Conservation (phyloP, 1,284 basidiomycete genomes). For the Rhodotorula sp. region DNA sequence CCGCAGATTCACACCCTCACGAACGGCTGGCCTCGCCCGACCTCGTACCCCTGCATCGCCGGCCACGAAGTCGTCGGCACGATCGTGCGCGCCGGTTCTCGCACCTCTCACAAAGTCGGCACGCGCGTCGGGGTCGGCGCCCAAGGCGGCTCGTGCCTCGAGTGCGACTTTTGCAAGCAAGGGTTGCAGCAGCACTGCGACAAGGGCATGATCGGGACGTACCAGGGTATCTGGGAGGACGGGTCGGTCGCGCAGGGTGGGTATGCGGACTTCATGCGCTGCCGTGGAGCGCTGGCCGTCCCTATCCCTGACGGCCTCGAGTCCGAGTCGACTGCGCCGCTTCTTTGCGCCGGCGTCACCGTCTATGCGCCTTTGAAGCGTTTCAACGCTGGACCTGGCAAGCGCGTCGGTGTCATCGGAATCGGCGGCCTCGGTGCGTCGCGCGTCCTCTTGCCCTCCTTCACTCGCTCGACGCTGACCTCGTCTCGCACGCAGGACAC, state of each 20-base stretch:
- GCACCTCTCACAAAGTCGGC: constrained; percentile 52
- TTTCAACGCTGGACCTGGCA: constrained; percentile 53
- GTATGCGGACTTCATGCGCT: constrained; percentile 64
- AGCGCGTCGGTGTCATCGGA: constrained; percentile 48
- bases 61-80: constrained; percentile 43
- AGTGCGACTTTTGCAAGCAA: constrained; percentile 52
- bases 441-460: background rate
- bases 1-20: no score
- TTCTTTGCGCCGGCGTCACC: constrained; percentile 53
- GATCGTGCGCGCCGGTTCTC: constrained; percentile 53
- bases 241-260: constrained; percentile 59
- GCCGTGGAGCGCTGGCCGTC: constrained; percentile 63
- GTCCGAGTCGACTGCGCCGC: constrained; percentile 54
- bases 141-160: constrained; percentile 51
- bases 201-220: constrained; percentile 36
- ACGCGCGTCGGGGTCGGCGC: constrained; percentile 56
- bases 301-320: constrained; percentile 63
- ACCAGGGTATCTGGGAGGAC: constrained; percentile 9
- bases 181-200: constrained; percentile 52
- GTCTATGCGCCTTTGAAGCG: constrained; percentile 54
- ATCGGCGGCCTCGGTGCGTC: constrained; percentile 51
- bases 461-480: background rate
- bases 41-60: constrained; percentile 21
- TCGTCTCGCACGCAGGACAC: background rate
- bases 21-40: constrained; percentile 27